These are phyloP conservation scores for Fomes fomentarius DNA, from an alignment of 1,284 basidiomycete genomes.

Conservation along the genomic window DNA sequence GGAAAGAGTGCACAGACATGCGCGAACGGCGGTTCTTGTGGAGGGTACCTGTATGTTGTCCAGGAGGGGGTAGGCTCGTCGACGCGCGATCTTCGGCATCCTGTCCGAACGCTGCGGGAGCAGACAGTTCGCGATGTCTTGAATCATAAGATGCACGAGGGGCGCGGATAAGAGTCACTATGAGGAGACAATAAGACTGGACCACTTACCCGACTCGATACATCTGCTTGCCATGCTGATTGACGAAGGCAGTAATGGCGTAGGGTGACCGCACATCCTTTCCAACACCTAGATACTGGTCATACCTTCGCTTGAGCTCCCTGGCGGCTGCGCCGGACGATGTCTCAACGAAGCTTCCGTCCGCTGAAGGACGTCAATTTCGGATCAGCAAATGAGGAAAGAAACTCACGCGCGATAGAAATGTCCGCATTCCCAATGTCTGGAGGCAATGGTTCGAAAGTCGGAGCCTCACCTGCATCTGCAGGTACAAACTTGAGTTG, in stretches of 20 bases:
- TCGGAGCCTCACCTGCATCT: conserved; percentile 7
- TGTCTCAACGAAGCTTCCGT: conserved; percentile 78
- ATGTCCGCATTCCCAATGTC: conserved; percentile 63
- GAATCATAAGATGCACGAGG: not conserved
- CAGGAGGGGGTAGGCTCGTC: conserved; percentile 12
- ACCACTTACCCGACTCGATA: conserved; percentile 71
- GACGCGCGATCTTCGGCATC: conserved; percentile 30
- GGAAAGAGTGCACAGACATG: conserved; percentile 68
- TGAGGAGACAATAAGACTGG: conserved; percentile 9
- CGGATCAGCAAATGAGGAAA: not conserved
- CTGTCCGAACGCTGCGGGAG: conserved; percentile 43
- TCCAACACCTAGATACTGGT: conserved; percentile 66
- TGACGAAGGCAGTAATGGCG: conserved; percentile 75
- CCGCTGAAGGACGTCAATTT: conserved; percentile 31
- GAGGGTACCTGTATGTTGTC: conserved; percentile 20
- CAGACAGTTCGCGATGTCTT: conserved; percentile 58
- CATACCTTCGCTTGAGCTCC: conserved; percentile 74
- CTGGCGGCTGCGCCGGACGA: conserved; percentile 72
- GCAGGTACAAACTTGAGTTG: conserved; percentile 13
- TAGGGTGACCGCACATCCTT: conserved; percentile 73
- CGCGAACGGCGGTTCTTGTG: conserved; percentile 55
- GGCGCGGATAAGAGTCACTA: not conserved
- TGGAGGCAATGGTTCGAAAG: conserved; percentile 36
- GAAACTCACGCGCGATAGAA: conserved; percentile 59
- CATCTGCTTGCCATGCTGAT: conserved; percentile 75